Conservation (phyloP, 2,329 filamentous ascomycete species). For the Akanthomyces dipterigenus region DNA sequence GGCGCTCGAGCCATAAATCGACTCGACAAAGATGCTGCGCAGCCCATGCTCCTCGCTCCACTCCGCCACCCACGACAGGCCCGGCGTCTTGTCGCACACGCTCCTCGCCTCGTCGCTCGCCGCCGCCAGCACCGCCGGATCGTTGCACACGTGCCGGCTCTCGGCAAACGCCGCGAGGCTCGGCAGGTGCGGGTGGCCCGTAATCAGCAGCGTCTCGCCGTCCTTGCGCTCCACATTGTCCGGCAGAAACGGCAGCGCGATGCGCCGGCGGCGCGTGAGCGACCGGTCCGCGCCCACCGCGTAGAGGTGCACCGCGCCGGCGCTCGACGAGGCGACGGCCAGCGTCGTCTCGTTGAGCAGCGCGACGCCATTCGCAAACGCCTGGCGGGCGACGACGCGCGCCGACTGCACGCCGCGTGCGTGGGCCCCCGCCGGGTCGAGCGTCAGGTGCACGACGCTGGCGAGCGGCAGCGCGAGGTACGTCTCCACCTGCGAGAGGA, state of each 20-base stretch:
- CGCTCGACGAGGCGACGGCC: slow-evolving; percentile 30
- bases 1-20: slow-evolving; percentile 27
- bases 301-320: slow-evolving; percentile 25
- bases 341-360: slow-evolving; percentile 28
- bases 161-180: slow-evolving; percentile 25
- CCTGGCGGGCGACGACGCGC: slow-evolving; percentile 25
- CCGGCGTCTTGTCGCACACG: slow-evolving; percentile 10
- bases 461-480: slow-evolving; percentile 26
- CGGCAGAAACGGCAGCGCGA: slow-evolving; percentile 28
- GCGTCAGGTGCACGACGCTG: slow-evolving; percentile 29
- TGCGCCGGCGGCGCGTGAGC: neutral
- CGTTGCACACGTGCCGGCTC: slow-evolving; percentile 29
- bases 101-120: slow-evolving; percentile 14
- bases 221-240: slow-evolving; percentile 32
- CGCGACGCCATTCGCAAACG: slow-evolving; percentile 37
- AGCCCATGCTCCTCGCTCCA: slow-evolving; percentile 29
- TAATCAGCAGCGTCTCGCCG: slow-evolving; percentile 28
- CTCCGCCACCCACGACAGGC: slow-evolving; percentile 25
- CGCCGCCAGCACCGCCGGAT: slow-evolving; percentile 19
- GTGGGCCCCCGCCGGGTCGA: slow-evolving; percentile 13
- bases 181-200: slow-evolving; percentile 33
- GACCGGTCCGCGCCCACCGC: slow-evolving; percentile 11
- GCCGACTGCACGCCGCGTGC: slow-evolving; percentile 9
- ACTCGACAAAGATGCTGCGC: slow-evolving; percentile 26
- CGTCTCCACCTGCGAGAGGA: slow-evolving; percentile 28